phyloP scores from a whole-genome alignment of 768 basidiomycete genomes.

The Suillus alpinus region DNA sequence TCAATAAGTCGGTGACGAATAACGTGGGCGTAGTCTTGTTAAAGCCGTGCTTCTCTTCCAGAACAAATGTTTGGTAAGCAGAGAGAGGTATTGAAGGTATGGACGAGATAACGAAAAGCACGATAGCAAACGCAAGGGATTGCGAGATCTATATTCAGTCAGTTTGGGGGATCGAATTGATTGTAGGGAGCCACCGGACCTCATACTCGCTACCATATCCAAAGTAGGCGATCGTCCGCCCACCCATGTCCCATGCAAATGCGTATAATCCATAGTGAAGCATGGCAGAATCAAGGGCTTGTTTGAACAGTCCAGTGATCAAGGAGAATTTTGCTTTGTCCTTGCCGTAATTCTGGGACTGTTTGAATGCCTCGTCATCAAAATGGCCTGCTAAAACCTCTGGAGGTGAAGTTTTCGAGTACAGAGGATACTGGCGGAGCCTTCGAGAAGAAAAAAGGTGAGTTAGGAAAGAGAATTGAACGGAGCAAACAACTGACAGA shows the following conservation, averaged over 20 bases:
- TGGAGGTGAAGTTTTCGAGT: conserved; percentile 73
- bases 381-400: conserved; percentile 68
- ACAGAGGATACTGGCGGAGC: conserved; percentile 82
- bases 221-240: conserved; percentile 41
- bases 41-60: conserved; percentile 95
- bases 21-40: conserved; percentile 85
- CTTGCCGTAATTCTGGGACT: conserved; percentile 88
- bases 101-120: conserved; percentile 64
- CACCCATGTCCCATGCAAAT: conserved; percentile 75
- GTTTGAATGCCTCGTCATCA: conserved; percentile 68
- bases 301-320: conserved; percentile 70
- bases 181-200: conserved; percentile 37
- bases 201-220: conserved; percentile 74
- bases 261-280: conserved; percentile 79
- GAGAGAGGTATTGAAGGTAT: conserved; percentile 73
- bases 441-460: conserved; percentile 22
- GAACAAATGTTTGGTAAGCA: conserved; percentile 86
- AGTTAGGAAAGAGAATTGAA: conserved; percentile 1
- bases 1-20: conserved; percentile 78
- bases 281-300: conserved; percentile 64
- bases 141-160: conserved; percentile 63
- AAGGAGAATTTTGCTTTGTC: conserved; percentile 87
- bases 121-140: conserved; percentile 72
- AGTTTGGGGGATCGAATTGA: background rate
- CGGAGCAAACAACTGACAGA: conserved; percentile 50